Conservation (phyloP, 202 grass and related monocot species). For the Carex arenaria region DNA sequence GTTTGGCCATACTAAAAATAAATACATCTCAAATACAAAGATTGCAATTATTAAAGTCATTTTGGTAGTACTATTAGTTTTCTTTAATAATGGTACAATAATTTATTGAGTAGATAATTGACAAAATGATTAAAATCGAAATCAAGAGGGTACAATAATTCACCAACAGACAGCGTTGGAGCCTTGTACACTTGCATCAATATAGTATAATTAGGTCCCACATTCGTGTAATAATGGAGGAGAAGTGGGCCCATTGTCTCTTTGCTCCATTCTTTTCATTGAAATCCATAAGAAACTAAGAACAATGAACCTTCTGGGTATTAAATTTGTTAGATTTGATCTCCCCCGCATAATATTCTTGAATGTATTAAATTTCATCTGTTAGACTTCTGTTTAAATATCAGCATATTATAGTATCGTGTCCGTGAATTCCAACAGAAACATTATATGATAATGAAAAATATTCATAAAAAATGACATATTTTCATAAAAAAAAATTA, state of each 20-base stretch:
- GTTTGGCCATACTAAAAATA: too few relatives aligned
- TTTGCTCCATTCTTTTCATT: neutral
- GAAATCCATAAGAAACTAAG: neutral
- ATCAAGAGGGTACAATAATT: neutral
- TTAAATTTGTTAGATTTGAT: neutral
- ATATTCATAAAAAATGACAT: too few relatives aligned
- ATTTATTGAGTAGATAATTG: neutral
- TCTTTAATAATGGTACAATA: neutral
- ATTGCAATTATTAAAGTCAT: neutral
- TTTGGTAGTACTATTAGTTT: too few relatives aligned
- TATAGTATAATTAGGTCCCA: neutral
- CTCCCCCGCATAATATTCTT: too few relatives aligned
- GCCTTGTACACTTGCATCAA: neutral
- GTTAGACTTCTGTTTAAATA: too few relatives aligned
- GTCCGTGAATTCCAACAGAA: fast-evolving
- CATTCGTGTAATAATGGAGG: neutral
- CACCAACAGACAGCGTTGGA: neutral
- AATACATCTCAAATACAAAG: neutral
- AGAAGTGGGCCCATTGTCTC: neutral
- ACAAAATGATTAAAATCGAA: neutral
- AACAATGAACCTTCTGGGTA: neutral
- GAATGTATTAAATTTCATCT: too few relatives aligned
- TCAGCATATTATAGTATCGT: too few relatives aligned
- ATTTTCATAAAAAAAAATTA: too few relatives aligned
- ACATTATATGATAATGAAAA: too few relatives aligned